Evolutionary conservation across 2,329 filamentous ascomycete species (phyloP).

Genomic region (Magnaporthiopsis rhizophila): DNA sequence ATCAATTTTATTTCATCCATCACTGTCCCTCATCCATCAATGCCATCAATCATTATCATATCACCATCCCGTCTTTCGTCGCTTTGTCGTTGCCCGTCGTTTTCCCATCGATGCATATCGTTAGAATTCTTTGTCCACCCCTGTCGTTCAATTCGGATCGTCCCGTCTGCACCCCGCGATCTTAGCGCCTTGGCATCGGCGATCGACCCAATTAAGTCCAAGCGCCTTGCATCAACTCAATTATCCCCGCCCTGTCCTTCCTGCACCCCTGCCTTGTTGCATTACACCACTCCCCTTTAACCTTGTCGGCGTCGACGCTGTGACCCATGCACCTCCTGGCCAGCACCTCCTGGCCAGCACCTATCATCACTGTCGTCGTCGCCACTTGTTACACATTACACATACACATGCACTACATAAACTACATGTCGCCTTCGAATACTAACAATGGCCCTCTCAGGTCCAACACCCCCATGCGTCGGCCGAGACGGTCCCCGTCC

Average conservation of each 20-base stretch:
- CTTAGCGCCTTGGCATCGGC: background rate
- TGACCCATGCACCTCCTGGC: no score
- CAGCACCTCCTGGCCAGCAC: background rate
- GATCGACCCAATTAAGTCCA: background rate
- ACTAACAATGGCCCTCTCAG: background rate
- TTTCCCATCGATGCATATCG: background rate
- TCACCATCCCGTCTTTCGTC: background rate
- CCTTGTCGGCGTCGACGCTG: background rate
- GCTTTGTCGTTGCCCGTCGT: background rate
- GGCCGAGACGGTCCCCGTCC: background rate
- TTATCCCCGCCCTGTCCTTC: background rate
- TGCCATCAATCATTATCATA: no score
- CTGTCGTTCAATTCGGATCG: background rate
- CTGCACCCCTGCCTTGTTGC: no score
- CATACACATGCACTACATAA: background rate
- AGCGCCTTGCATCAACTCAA: background rate
- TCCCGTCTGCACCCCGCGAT: background rate
- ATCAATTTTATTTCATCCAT: background rate
- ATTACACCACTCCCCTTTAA: background rate
- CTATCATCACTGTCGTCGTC: background rate
- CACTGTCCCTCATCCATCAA: no score
- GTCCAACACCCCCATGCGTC: background rate
- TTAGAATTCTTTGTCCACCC: background rate
- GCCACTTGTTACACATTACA: background rate
- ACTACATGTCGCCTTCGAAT: background rate